Evolutionary conservation across 1,139 yeast genomes (phyloP), one percentile per base, ranked within the genome.

Genomic region (Taphrina flavorubra): DNA sequence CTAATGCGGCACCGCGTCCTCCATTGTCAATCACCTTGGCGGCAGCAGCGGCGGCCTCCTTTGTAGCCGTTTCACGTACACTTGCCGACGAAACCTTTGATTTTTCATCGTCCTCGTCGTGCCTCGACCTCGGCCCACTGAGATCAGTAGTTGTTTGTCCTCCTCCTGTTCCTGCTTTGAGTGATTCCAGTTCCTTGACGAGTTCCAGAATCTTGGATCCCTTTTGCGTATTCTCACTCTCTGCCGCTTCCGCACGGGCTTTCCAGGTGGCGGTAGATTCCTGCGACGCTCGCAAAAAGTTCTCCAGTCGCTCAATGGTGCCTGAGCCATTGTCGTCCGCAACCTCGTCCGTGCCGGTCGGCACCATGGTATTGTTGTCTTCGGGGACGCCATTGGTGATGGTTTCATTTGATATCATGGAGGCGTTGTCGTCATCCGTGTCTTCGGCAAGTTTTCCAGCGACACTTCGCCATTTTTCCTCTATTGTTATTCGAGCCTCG

Each of bases 1-100:
- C 58, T 31, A 63, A n/a, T 6, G 67, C 67, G 10, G 67, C 59
- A 18, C 67, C 61, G 14, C 67, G 34, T 0, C 55, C 67, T 6
- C 59, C 65, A 37, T n/a, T 36, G 18, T 37, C 44, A 37, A 14
- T 34, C 37, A 39, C 14, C 39, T 47, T 39, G 49, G 18, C 53
- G n/a, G 55, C 39, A 6, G 14, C 58, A 3, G 58, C 14, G 31
- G 31, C 31, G 31, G 31, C 31, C 4, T 25, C 31, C 31, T 25
- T 25, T 25, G 31, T 25, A 4, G 31, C 4, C 31, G 31, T 25
- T 4, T 25, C 31, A 4, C 31, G 31, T 25, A 25, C 31, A 25
- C 31, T 18, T n/a, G 57, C 34, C 42, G 57, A 8, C 20, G 42
- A 34, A 34, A 10, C 16, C 42, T 53, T 37, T 8, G 60, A 37